A percentile compares a stretch with the other conserved stretches of the same genome.
phyloP scores from a whole-genome alignment of 345 rosid species.

The Lagerstroemia speciosa region DNA sequence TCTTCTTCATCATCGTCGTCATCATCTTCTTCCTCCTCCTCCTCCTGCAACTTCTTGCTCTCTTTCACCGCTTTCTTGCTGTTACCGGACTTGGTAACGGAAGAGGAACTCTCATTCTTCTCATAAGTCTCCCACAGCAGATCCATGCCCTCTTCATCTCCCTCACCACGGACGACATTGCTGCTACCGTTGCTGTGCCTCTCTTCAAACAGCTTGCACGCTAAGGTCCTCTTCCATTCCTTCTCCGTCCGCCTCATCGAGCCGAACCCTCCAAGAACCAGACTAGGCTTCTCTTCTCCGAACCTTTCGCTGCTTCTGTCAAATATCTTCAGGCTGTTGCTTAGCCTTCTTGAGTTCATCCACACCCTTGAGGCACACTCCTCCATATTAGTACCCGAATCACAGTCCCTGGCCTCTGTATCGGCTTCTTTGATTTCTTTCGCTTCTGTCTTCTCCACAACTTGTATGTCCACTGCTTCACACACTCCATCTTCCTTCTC shows the following conservation, averaged over 20 bases:
- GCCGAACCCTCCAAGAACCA: slow-evolving; percentile 46
- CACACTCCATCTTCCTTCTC: slow-evolving; percentile 3
- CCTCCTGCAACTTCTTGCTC: slow-evolving; percentile 12
- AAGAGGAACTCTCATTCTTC: slow-evolving; percentile 18
- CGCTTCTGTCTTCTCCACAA: slow-evolving; percentile 2
- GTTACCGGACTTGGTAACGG: slow-evolving; percentile 20
- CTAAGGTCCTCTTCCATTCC: slow-evolving; percentile 94
- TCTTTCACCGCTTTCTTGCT: slow-evolving; percentile 26
- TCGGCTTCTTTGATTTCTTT: slow-evolving; percentile 37
- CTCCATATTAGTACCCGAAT: slow-evolving; percentile 13
- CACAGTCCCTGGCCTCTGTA: slow-evolving; percentile 33
- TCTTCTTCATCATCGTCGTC: slow-evolving; percentile 48
- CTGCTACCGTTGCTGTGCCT: slow-evolving; percentile 45
- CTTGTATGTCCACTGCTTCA: neutral
- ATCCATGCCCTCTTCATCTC: slow-evolving; percentile 67
- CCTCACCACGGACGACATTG: slow-evolving; percentile 26
- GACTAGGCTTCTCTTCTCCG: slow-evolving; percentile 2
- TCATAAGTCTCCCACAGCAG: slow-evolving; percentile 88
- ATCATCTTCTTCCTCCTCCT: slow-evolving; percentile 19
- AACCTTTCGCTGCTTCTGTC: neutral
- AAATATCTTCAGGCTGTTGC: slow-evolving; percentile 14
- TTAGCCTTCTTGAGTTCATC: slow-evolving; percentile 19
- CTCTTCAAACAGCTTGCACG: slow-evolving; percentile 90
- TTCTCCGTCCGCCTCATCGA: slow-evolving; percentile 71
- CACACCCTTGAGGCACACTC: slow-evolving; percentile 13